phyloP scores from a whole-genome alignment of 768 basidiomycete genomes.

The Nidularia sp. region DNA sequence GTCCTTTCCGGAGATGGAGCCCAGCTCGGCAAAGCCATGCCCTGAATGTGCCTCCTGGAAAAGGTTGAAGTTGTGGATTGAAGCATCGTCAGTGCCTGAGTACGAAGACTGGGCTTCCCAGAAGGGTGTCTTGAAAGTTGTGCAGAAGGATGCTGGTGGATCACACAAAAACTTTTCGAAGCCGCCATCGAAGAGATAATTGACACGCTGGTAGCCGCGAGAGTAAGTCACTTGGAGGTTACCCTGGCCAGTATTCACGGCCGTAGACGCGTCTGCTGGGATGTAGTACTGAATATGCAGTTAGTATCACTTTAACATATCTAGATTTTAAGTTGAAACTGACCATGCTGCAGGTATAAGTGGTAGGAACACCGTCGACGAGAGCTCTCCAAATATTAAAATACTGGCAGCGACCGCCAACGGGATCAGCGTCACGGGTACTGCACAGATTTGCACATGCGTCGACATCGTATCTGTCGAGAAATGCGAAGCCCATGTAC shows the following conservation, averaged over 20 bases:
- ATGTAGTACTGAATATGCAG: conserved; percentile 38
- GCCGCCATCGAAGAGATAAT: conserved; percentile 33
- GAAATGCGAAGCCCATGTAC: conserved; percentile 51
- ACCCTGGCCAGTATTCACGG: conserved; percentile 43
- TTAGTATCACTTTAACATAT: not conserved
- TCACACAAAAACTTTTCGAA: conserved; percentile 39
- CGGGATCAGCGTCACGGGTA: conserved; percentile 31
- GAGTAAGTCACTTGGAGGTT: conserved; percentile 40
- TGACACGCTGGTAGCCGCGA: conserved; percentile 39
- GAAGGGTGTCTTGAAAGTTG: conserved; percentile 23
- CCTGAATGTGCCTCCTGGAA: conserved; percentile 33
- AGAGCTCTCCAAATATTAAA: conserved; percentile 54
- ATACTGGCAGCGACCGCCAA: conserved; percentile 43
- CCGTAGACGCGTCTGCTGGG: conserved; percentile 36
- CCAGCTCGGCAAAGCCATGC: conserved; percentile 32
- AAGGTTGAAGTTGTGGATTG: conserved; percentile 34
- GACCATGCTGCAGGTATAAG: conserved; percentile 48
- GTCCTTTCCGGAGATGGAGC: conserved; percentile 36
- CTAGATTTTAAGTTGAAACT: conserved; percentile 6
- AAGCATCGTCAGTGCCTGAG: conserved; percentile 35
- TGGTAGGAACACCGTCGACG: conserved; percentile 39
- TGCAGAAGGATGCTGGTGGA: conserved; percentile 30
- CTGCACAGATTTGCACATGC: conserved; percentile 43
- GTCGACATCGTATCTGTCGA: conserved; percentile 41
- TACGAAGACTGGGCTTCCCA: conserved; percentile 35